phyloP scores from a whole-genome alignment of 179 eudicot species.

The Carnegiea gigantea region DNA sequence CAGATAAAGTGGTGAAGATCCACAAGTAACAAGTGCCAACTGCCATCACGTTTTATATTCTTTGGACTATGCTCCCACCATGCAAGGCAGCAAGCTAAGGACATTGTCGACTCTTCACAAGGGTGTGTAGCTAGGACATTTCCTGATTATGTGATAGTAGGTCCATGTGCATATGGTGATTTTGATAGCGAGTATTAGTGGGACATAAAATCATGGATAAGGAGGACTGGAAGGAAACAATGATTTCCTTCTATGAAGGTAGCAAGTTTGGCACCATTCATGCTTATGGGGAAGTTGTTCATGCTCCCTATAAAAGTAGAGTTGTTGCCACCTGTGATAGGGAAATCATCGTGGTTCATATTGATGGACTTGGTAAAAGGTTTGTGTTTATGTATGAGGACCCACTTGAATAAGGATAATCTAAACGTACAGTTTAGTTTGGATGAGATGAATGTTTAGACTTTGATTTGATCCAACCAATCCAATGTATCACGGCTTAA shows the following conservation, averaged over 20 bases:
- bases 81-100: too few species aligned
- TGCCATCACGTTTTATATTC: not conserved
- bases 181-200: not conserved
- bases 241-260: not conserved
- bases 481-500: too few species aligned
- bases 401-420: too few species aligned
- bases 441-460: too few species aligned
- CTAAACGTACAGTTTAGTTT: too few species aligned
- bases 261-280: not conserved
- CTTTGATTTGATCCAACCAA: too few species aligned
- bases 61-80: not conserved
- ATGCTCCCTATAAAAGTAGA: not conserved
- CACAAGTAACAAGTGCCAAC: not conserved
- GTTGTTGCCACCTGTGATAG: not conserved
- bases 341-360: not conserved
- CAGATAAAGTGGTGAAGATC: not conserved
- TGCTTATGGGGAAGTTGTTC: not conserved
- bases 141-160: not conserved
- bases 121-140: not conserved
- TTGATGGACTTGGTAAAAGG: not conserved
- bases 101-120: not conserved
- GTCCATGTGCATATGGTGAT: not conserved
- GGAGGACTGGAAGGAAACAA: not conserved
- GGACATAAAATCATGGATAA: not conserved
- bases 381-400: not conserved